Evolutionary conservation across 2,329 filamentous ascomycete genomes (phyloP).

Genomic region (Amauroascus niger): DNA sequence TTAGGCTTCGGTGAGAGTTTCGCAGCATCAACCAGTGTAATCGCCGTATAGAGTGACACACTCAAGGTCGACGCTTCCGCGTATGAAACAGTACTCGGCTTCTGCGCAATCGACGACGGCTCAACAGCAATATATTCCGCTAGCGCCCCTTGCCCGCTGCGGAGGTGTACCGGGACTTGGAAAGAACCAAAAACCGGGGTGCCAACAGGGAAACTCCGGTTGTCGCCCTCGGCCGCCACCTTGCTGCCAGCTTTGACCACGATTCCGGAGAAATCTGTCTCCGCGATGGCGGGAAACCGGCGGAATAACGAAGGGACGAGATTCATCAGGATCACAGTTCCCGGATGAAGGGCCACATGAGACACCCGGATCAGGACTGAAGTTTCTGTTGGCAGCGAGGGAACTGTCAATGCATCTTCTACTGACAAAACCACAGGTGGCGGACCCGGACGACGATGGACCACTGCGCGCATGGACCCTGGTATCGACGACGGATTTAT

Average conservation of each 20-base stretch:
- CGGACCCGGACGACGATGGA: conserved; percentile 4
- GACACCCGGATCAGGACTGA: conserved; percentile 16
- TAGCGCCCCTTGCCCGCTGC: conserved; percentile 10
- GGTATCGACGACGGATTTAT: background rate
- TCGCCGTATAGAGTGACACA: conserved; percentile 12
- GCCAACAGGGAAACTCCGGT: conserved; percentile 7
- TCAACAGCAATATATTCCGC: conserved; percentile 14
- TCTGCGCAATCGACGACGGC: conserved; percentile 7
- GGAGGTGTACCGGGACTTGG: conserved; percentile 10
- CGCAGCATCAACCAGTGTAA: conserved; percentile 11
- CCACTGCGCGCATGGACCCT: conserved; percentile 6
- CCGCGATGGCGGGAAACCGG: conserved; percentile 12
- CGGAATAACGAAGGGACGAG: conserved; percentile 13
- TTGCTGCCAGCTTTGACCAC: conserved; percentile 9
- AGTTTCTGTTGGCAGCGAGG: conserved; percentile 10
- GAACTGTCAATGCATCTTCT: conserved; percentile 4
- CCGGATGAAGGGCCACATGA: conserved; percentile 15
- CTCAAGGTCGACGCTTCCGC: conserved; percentile 9
- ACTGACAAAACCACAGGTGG: conserved; percentile 9
- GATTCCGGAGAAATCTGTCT: conserved; percentile 15
- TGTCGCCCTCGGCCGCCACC: background rate
- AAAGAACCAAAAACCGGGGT: conserved; percentile 14
- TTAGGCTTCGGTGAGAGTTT: conserved; percentile 8
- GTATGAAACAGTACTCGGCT: conserved; percentile 9
- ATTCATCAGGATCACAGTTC: conserved; percentile 12